Base-by-base conservation (phyloP, 2,329 filamentous ascomycete species). In the Fonsecaea erecta region DNA sequence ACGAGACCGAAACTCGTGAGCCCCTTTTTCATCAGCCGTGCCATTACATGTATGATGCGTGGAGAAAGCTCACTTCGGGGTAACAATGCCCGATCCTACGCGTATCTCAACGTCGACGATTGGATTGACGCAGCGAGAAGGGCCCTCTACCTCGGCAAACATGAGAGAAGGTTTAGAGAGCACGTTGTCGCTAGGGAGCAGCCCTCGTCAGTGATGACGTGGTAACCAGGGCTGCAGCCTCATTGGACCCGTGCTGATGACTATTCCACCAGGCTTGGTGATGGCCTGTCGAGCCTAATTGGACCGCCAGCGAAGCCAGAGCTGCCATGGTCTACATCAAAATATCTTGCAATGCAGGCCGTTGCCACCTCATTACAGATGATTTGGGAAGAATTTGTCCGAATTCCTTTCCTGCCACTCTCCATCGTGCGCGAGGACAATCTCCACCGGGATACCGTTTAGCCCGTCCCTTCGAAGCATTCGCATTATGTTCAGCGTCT, bases 401-500 rank as follows among this genome's bases (percentile, higher is more conserved):
- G 26, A 46, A 28, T 67, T 66, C 11, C 48, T 57, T 30, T 67
- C 59, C 55, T 58, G 55, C 66, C 66, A 68, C 21, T 43, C 53
- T 7, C 52, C 64, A 59, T 68, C 66, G 60, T 68, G 66, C 16
- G 66, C 64, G 14, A 68, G 46, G 52, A 68, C 65, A 16, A 68
- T 55, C 46, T 68, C 60, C 18, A 68, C 63, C 26, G 8, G 43
- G 14, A 9, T 32, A 32, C 9, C 68, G 34, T 64, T 61, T 16
- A 68, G 30, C 5, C 30, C 53, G 12, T 60, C 64, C 9, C 52
- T 52, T 48, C 53, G 24, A 24, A 64, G 46, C 28, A 48, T 24
- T n/a, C 57, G 55, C 46, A 85, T 76, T 32, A 77, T 70, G 35
- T 72, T 67, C 55, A 85, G 77, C 28, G 80, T 82, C 66, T 72